Conservation (phyloP, 208 protist species). For the Wallacemonas rigidus region DNA sequence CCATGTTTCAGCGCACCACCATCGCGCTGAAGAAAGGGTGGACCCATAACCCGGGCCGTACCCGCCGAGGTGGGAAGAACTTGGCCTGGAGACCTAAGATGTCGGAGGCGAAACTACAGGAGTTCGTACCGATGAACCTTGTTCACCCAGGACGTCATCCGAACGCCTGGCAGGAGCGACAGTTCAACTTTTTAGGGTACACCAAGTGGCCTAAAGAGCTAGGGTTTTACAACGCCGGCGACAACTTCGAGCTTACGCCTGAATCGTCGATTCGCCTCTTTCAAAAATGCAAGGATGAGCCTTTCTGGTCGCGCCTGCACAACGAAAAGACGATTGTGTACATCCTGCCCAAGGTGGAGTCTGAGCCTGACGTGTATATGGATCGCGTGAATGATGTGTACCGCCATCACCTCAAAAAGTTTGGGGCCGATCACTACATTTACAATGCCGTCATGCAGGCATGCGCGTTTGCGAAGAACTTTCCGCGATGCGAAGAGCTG, state of each 20-base stretch:
- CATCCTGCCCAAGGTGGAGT: constrained; percentile 80
- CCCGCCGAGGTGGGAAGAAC: constrained; percentile 87
- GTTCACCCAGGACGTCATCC: constrained; percentile 83
- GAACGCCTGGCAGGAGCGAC: constrained; percentile 83
- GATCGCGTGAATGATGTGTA: constrained; percentile 73
- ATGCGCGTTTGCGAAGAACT: constrained; percentile 78
- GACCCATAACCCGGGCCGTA: constrained; percentile 84
- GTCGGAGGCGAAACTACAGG: constrained; percentile 51
- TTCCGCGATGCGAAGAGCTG: constrained; percentile 61
- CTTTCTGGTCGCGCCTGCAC: constrained; percentile 79
- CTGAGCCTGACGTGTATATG: constrained; percentile 69
- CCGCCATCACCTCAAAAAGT: constrained; percentile 84
- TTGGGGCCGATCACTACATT: constrained; percentile 90
- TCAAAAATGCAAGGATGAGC: constrained; percentile 58
- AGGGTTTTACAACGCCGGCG: constrained; percentile 90
- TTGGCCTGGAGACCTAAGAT: constrained; percentile 89
- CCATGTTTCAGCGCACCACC: constrained; percentile 69
- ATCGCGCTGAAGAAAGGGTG: constrained; percentile 85
- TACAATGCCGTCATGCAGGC: constrained; percentile 94
- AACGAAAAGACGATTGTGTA: constrained; percentile 83
- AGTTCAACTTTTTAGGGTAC: constrained; percentile 85
- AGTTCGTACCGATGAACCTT: constrained; percentile 84
- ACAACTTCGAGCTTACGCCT: constrained; percentile 91
- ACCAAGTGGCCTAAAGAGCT: constrained; percentile 90
- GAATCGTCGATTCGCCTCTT: constrained; percentile 81